phyloP scores from a whole-genome alignment of 176 grass and related monocot species.

The Musa beccarii region DNA sequence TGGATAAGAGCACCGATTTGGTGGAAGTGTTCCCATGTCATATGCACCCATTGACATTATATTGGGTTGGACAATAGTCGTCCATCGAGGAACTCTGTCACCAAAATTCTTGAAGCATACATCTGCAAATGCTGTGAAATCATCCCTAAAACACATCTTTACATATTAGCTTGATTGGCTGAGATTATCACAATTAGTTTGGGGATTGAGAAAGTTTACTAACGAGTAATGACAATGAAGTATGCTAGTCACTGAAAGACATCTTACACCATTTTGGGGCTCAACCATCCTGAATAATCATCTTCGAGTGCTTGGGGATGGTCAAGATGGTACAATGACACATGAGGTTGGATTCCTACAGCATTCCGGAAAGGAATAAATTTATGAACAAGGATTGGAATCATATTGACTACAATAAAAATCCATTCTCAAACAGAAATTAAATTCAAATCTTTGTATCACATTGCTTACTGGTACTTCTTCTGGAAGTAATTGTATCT shows the following conservation, averaged over 20 bases:
- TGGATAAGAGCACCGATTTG: slow-evolving; percentile 43
- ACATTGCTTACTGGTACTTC: too few species aligned
- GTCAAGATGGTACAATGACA: slow-evolving; percentile 41
- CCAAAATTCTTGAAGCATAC: slow-evolving; percentile 59
- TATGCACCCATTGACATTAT: slow-evolving; percentile 7
- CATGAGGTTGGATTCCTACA: slow-evolving; percentile 44
- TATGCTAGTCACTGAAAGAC: not conserved
- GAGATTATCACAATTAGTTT: too few species aligned
- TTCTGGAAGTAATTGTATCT: too few species aligned
- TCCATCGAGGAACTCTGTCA: slow-evolving; percentile 48
- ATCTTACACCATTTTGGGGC: slow-evolving; percentile 37
- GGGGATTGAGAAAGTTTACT: not conserved
- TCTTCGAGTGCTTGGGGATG: slow-evolving; percentile 50
- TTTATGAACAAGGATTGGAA: too few species aligned
- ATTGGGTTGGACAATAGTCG: slow-evolving; percentile 40
- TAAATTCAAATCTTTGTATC: too few species aligned
- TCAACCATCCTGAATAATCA: slow-evolving; percentile 63
- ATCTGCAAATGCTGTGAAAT: slow-evolving; percentile 56
- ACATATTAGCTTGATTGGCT: too few species aligned
- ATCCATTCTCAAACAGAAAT: too few species aligned
- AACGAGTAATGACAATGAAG: not conserved
- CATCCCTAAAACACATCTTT: slow-evolving; percentile 24
- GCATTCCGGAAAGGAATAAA: too few species aligned
- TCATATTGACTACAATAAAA: too few species aligned
- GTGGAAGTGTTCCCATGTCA: slow-evolving; percentile 25